Evolutionary conservation across 306 rosid genomes (phyloP), one percentile per base, ranked within the genome.

Genomic region (Ormosia semicastrata): DNA sequence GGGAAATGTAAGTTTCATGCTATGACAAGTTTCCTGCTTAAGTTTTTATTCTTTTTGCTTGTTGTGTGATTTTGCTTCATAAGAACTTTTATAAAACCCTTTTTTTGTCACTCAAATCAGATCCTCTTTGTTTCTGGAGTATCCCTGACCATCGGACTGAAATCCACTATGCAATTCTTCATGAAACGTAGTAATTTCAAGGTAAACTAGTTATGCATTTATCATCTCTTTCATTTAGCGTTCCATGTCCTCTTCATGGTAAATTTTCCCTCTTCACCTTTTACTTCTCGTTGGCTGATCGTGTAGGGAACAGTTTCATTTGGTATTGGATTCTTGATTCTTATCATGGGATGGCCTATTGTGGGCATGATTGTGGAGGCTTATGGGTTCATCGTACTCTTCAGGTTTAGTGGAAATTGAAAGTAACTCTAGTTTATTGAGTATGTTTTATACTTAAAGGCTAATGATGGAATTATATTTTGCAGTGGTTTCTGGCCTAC

Each of bases 401-500:
- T 95, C 93, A 92, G 99, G 99, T 95, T 74, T 76, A 41, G 62
- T 72, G 47, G 75, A 81, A 46, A 37, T 76, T 56, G 13, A 78
- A 60, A 76, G 71, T 49, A 39, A 49, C 30, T 63, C 62, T 8
- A 32, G 36, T 79, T 13, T 56, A 24, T 53, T 66, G 60, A 49
- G 59, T 66, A 49, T 77, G 18, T 64, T 65, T 70, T 54, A 3
- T 81, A 34, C 54, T 73, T 75, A 58, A 75, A 56, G 63, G 63
- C 75, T 86, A 81, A 84, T 89, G 66, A 78, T 89, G 67, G 58
- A 72, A 72, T 49, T 77, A 59, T 87, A 49, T 57, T 77, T 36
- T 86, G 88, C 94, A 95, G 98, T 64, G 99, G 99, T 83, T 95
- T 95, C 92, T 95, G 99, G 99, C 99, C 99, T 63, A 95, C 99